A percentile compares a stretch with the other conserved stretches of the same genome.
These are phyloP conservation scores for Eucalyptus marginata DNA, from an alignment of 345 rosid genomes.

Conservation along the genomic window DNA sequence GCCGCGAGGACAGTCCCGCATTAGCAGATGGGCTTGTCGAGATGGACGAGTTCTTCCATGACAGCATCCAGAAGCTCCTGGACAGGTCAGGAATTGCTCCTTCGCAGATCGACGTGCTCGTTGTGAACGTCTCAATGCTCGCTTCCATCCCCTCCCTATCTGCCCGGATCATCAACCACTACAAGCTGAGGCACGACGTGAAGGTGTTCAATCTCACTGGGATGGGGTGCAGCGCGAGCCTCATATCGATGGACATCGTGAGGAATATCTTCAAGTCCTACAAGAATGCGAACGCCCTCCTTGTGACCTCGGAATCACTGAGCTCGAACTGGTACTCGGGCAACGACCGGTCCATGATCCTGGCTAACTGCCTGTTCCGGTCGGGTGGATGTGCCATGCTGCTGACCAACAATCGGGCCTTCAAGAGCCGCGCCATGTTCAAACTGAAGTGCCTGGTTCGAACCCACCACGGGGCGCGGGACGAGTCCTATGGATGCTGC, in stretches of 20 bases:
- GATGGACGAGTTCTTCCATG: constrained; percentile 79
- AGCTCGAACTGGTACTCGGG: constrained; percentile 85
- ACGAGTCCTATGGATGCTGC: constrained; percentile 65
- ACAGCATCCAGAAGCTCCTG: constrained; percentile 47
- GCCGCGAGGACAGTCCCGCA: constrained; percentile 42
- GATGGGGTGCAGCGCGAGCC: constrained; percentile 99
- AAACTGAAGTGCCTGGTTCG: constrained; percentile 66
- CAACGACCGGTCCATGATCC: constrained; percentile 74
- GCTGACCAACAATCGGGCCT: constrained; percentile 56
- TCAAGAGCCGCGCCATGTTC: constrained; percentile 39
- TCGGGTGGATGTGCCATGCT: constrained; percentile 78
- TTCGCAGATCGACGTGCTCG: constrained; percentile 56
- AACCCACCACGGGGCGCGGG: constrained; percentile 79
- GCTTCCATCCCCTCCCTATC: constrained; percentile 48
- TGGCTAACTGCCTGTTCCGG: constrained; percentile 72
- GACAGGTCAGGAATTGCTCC: constrained; percentile 47
- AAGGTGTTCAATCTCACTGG: constrained; percentile 65
- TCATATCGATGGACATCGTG: constrained; percentile 60
- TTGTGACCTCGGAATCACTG: constrained; percentile 66
- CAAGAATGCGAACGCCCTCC: constrained; percentile 37
- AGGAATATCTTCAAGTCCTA: constrained; percentile 39
- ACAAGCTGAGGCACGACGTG: constrained; percentile 65
- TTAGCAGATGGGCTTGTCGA: constrained; percentile 47
- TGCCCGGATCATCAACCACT: constrained; percentile 49
- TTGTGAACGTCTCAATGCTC: constrained; percentile 75